Percentiles rank a stretch among this genome's conserved stretches.
phyloP scores from a whole-genome alignment of 2,329 filamentous ascomycete species.

The Colletotrichum tropicicola region DNA sequence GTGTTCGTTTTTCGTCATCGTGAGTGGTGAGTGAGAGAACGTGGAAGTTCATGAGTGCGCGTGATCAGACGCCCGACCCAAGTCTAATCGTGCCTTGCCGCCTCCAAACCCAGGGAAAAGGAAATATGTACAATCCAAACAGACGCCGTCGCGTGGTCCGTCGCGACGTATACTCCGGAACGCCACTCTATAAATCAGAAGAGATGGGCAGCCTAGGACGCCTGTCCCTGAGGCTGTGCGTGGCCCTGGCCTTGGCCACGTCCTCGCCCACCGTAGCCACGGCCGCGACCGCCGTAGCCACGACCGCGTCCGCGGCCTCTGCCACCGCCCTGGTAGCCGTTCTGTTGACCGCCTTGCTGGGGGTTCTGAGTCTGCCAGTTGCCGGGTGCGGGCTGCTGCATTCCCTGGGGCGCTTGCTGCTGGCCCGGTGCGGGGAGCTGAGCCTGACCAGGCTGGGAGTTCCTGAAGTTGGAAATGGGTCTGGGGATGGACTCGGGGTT shows the following conservation, averaged over 20 bases:
- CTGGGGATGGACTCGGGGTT: slow-evolving; percentile 94
- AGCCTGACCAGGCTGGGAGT: slow-evolving; percentile 37
- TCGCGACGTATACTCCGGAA: slow-evolving; percentile 22
- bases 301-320: slow-evolving; percentile 37
- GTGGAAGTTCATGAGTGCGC: slow-evolving; percentile 15
- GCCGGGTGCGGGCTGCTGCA: slow-evolving; percentile 35
- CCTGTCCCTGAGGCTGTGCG: slow-evolving; percentile 34
- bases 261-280: slow-evolving; percentile 19
- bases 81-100: slow-evolving; percentile 28
- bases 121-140: slow-evolving; percentile 35
- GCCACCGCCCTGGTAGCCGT: slow-evolving; percentile 42
- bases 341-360: slow-evolving; percentile 38
- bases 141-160: slow-evolving; percentile 22
- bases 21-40: slow-evolving; percentile 8
- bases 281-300: slow-evolving; percentile 21
- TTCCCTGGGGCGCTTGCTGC: slow-evolving; percentile 33
- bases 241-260: slow-evolving; percentile 32
- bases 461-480: slow-evolving; percentile 66
- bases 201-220: slow-evolving; percentile 40
- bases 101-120: slow-evolving; percentile 8
- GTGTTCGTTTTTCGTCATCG: slow-evolving; percentile 28
- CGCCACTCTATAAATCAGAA: slow-evolving; percentile 24
- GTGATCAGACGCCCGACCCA: slow-evolving; percentile 28
- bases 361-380: slow-evolving; percentile 40
- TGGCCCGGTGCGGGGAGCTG: slow-evolving; percentile 32